These are phyloP conservation scores for Saccharomyces paradoxus DNA, from an alignment of 805 yeast genomes.

Conservation along the genomic window DNA sequence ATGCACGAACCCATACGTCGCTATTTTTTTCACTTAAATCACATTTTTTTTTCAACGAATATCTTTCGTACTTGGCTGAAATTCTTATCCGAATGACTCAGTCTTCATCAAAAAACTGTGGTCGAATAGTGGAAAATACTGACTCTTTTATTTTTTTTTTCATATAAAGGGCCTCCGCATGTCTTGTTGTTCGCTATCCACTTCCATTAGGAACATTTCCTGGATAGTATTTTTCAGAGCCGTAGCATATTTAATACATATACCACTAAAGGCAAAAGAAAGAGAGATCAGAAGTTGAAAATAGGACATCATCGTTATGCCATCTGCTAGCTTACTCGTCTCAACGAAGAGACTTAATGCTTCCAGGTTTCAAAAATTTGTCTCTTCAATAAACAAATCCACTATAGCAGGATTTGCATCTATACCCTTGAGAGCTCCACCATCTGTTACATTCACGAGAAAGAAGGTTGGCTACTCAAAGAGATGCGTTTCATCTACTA, in stretches of 20 bases:
- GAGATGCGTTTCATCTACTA: constrained; percentile 17
- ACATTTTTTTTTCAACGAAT: not conserved
- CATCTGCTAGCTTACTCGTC: constrained; percentile 22
- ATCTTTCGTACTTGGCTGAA: not conserved
- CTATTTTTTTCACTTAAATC: constrained; percentile 15
- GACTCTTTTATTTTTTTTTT: not conserved
- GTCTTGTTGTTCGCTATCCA: constrained; percentile 5
- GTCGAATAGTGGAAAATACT: not conserved
- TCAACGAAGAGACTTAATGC: constrained; percentile 22
- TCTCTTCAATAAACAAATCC: constrained; percentile 12
- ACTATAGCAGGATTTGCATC: constrained; percentile 11
- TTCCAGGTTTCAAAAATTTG: constrained; percentile 12
- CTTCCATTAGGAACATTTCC: constrained; percentile 8
- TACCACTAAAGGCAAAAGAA: not conserved
- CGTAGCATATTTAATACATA: constrained; percentile 1
- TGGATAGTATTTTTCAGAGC: not conserved
- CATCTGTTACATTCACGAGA: constrained; percentile 10
- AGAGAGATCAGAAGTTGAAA: not conserved
- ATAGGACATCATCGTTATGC: constrained; percentile 10
- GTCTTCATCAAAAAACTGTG: not conserved
- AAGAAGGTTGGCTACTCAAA: constrained; percentile 25
- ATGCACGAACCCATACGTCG: constrained; percentile 3
- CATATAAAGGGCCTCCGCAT: not conserved
- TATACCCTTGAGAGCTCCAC: constrained; percentile 9
- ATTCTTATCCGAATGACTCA: not conserved